These are phyloP conservation scores for Chalciporus sphaerocephalus DNA, from an alignment of 768 basidiomycete species.

Conservation along the genomic window DNA sequence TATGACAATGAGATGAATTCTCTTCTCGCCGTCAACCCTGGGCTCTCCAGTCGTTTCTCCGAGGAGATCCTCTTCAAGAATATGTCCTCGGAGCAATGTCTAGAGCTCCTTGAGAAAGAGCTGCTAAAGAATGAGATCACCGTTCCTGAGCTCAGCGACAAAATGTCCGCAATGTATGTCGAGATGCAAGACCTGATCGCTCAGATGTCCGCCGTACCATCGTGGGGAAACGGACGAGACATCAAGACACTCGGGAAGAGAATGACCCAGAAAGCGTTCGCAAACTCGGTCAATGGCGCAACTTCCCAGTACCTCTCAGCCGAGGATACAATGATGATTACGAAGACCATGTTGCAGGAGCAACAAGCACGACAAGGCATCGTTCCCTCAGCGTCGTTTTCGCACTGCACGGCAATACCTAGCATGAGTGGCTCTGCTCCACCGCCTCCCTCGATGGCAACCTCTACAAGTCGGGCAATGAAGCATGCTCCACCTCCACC, in stretches of 20 bases:
- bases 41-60: conserved; percentile 67
- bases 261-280: conserved; percentile 42
- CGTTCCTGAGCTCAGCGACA: conserved; percentile 32
- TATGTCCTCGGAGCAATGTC: conserved; percentile 48
- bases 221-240: conserved; percentile 72
- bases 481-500: conserved; percentile 21
- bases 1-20: conserved; percentile 67
- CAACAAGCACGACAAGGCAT: conserved; percentile 19
- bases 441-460: conserved; percentile 17
- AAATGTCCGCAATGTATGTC: background rate
- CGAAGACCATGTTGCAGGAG: conserved; percentile 19
- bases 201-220: conserved; percentile 41
- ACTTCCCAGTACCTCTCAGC: conserved; percentile 21
- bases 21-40: conserved; percentile 56
- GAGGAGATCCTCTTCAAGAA: conserved; percentile 56
- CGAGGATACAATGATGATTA: conserved; percentile 29
- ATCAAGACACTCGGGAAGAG: conserved; percentile 50
- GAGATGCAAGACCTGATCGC: conserved; percentile 38
- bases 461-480: conserved; percentile 16
- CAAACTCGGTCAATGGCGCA: conserved; percentile 17
- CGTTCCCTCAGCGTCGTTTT: background rate
- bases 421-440: conserved; percentile 17
- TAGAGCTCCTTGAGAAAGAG: conserved; percentile 48
- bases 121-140: conserved; percentile 41
- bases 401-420: conserved; percentile 14